Base-by-base conservation (phyloP, 371 early-diverging fungal genomes). In the Encephalitozoon intestinalis region DNA sequence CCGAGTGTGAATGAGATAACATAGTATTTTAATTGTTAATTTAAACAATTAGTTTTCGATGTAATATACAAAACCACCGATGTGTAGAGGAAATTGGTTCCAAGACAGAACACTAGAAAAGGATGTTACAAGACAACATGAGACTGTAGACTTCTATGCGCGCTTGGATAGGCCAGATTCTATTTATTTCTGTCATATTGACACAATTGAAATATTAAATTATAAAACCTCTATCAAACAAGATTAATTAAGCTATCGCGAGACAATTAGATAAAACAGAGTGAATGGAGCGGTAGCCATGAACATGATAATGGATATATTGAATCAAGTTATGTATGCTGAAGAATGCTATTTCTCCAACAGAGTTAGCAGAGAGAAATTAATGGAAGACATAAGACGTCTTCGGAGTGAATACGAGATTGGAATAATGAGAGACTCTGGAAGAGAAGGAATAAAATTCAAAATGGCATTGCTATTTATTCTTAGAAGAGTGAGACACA, bases 161-260 rank as follows among this genome's bases (percentile, higher is more conserved):
- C 2, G 21, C 49, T 21, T 21, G 7, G 18, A 9, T 18, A 6
- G 49, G 5, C 15, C 49, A 18, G 49, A 18, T 43, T 21, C 21
- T 46, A 46, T 46, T 46, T 46, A 46, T 18, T 46, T 46, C 49
- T 46, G 49, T 46, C 49, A 46, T 46, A 46, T 46, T 46, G 49
- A 46, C 49, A 46, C 49, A 46, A 46, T 46, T 46, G 49, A 46
- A 46, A 46, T 46, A 46, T 46, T 46, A 46, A 46, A 46, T 46
- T 46, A 46, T 46, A 46, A 46, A 46, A 46, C 49, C 49, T 46
- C 49, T 46, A 46, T 46, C 49, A 58, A 58, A 58, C 37, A 58
- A 30, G 58, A 58, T 58, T 58, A 58, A 58, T 58, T 58, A 58
- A 37, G 49, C 49, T 15, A 3, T 21, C 49, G 3, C 2, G 15